Evolutionary conservation across 2,329 filamentous ascomycete species (phyloP), one percentile per base, ranked within the genome.

Genomic region (Mariannaea sp.): DNA sequence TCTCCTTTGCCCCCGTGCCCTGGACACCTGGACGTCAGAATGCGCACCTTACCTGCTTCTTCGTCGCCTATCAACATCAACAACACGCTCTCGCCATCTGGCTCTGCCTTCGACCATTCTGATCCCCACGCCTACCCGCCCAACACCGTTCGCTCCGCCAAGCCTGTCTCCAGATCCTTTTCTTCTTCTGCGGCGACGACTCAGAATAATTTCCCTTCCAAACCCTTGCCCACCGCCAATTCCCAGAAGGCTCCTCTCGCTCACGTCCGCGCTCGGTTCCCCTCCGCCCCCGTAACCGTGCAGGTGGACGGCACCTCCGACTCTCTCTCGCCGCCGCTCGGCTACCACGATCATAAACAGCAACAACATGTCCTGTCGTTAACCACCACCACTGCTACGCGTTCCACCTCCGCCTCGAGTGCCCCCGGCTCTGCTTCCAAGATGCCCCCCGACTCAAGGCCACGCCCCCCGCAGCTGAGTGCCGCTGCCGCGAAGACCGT

Each of bases 381-480:
- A 60, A 71, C 65, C 45, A 56, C 65, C 46, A 57, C 65, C 47
- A 67, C 66, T 57, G 63, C 61, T 53, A 58, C 64, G 39, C 61
- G 64, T 33, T 65, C 63, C 48, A 57, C 58, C 48, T 56, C 61
- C 38, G 47, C 47, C 42, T 66, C 63, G 62, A 64, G 62, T 59
- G 60, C 58, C 50, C 56, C 58, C 38, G 53, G 59, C 40, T 49
- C 56, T 38, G 49, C 57, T 56, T 43, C 58, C 48, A 72, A 65
- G 42, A 72, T 73, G 70, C 70, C 77, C 68, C 77, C 82, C 58
- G 75, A 73, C 72, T 79, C 79, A 62, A 79, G 79, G 68, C 83
- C 86, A 33, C 80, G 88, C 67, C 86, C 86, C 75, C 88, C 90
- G 47, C 81, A 85, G 54, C 83, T 92, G 65, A 82, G 79, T 70